A percentile compares a stretch with the other conserved stretches of the same genome.
Conservation (phyloP, 257 asterid genomes). For the Solanum bulbocastanum region DNA sequence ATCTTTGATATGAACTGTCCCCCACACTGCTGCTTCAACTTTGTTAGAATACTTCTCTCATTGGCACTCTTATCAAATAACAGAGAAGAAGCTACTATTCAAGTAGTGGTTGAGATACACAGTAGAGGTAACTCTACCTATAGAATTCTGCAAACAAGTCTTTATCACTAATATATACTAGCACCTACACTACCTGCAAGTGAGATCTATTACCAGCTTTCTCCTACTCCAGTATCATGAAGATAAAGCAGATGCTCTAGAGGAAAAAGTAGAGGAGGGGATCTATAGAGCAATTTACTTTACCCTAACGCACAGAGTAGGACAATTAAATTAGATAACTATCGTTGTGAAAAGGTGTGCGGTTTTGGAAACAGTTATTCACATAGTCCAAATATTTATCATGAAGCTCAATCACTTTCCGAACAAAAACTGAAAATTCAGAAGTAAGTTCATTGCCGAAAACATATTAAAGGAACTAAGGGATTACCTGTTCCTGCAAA, state of each 20-base stretch:
- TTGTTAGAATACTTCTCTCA: constrained; percentile 90
- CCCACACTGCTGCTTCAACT: constrained; percentile 96
- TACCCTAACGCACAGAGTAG: too few species aligned
- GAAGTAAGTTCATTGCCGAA: constrained; percentile 10
- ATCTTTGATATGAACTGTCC: constrained; percentile 97
- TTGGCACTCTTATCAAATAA: constrained; percentile 96
- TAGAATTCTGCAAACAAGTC: constrained; percentile 97
- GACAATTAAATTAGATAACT: too few species aligned
- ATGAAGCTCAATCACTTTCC: constrained; percentile 88
- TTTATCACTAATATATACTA: constrained; percentile 91
- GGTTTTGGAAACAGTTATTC: neutral
- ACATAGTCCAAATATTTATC: constrained; percentile 94
- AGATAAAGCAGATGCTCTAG: neutral
- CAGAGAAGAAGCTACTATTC: neutral
- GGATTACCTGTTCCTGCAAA: constrained; percentile 80
- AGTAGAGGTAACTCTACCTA: constrained; percentile 27
- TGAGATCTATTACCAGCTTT: neutral
- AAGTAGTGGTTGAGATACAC: neutral
- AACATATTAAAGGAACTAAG: neutral
- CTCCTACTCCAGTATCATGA: neutral
- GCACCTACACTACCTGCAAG: constrained; percentile 80
- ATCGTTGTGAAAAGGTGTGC: too few species aligned
- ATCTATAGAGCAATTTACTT: too few species aligned
- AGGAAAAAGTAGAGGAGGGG: neutral
- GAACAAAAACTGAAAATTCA: constrained; percentile 54